Base-by-base conservation (phyloP, 192 early-diverging fungal genomes). In the Neocallimastix lanati region DNA sequence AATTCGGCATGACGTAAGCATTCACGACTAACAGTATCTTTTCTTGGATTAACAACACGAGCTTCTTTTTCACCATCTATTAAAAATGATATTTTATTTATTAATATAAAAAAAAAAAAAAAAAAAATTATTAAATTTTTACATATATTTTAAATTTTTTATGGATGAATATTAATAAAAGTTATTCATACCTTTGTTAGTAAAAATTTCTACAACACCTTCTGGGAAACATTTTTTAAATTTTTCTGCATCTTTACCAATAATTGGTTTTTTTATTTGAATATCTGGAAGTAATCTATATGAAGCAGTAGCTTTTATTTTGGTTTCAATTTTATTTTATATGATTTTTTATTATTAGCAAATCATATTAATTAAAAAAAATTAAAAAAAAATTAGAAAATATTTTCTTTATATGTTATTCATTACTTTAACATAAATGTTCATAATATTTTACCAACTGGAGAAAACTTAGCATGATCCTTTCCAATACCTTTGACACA, bases 381-480 rank as follows among this genome's bases (percentile, higher is more conserved):
- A n/a, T n/a, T n/a, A n/a, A n/a, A n/a, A n/a, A n/a, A n/a, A n/a
- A n/a, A n/a, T n/a, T n/a, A n/a, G n/a, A n/a, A n/a, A n/a, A n/a
- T n/a, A n/a, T n/a, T n/a, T n/a, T n/a, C n/a, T n/a, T n/a, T n/a
- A n/a, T n/a, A n/a, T n/a, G n/a, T n/a, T n/a, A n/a, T n/a, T n/a
- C n/a, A n/a, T n/a, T n/a, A n/a, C n/a, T n/a, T n/a, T n/a, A n/a
- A n/a, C n/a, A n/a, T n/a, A n/a, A n/a, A n/a, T n/a, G n/a, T n/a
- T n/a, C n/a, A n/a, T n/a, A 77, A 85, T 21, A 84, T 76, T 14
- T 81, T 38, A 88, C 88, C 89, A 29, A 97, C 96, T 14, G 97
- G 97, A 7, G 96, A 97, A 88, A 92, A 99, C 81, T 99, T 99
- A 80, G 96, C 96, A 79, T 99, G 97, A 81, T 97, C 96, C 84